phyloP scores from a whole-genome alignment of 148 eudicot species.

The Rhododendron ovatum region DNA sequence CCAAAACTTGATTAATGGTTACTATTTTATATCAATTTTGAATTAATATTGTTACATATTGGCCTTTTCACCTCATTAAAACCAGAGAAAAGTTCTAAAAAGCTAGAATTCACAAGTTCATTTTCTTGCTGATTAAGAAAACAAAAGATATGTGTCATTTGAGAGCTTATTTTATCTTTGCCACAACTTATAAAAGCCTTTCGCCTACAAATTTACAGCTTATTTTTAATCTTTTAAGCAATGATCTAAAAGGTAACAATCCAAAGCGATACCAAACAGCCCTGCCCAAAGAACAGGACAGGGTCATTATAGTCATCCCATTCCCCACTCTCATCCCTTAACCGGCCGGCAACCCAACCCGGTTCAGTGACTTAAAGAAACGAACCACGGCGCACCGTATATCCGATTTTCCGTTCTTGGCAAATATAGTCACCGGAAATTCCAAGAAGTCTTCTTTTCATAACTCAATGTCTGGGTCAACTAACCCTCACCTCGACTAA shows the following conservation, averaged over 20 bases:
- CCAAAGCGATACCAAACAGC: not conserved
- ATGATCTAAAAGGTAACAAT: not conserved
- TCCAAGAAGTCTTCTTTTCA: not conserved
- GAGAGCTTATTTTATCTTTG: not conserved
- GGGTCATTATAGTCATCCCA: slow-evolving; percentile 2
- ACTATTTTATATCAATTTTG: not conserved
- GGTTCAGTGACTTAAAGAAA: not conserved
- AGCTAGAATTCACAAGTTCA: not conserved
- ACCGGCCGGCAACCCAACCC: not conserved
- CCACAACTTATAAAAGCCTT: not conserved
- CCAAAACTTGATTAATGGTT: not conserved
- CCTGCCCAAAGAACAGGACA: not conserved
- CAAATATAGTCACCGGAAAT: slow-evolving; percentile 1
- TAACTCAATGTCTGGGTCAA: not conserved
- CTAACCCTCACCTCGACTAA: not conserved
- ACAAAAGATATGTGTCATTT: not conserved
- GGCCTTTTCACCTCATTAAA: not conserved
- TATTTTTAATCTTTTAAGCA: not conserved
- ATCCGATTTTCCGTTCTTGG: not conserved
- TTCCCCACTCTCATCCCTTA: not conserved
- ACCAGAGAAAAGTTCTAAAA: not conserved
- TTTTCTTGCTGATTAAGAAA: not conserved
- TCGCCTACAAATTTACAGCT: not conserved
- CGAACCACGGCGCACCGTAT: not conserved
- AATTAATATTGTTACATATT: not conserved